These are phyloP conservation scores for Prunus mongolica DNA, from an alignment of 306 rosid species.

Conservation along the genomic window DNA sequence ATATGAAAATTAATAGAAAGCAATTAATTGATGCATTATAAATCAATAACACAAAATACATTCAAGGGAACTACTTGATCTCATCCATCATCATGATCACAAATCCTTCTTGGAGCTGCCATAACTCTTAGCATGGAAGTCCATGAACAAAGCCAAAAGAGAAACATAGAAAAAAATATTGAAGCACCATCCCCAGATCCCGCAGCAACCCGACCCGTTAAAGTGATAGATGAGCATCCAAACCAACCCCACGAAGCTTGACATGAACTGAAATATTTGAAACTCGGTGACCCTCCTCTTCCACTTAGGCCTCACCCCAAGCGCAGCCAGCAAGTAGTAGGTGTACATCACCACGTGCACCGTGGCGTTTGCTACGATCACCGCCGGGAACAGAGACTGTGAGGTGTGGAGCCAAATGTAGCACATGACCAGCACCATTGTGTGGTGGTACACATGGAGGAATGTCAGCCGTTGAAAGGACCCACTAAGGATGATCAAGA, in stretches of 20 bases:
- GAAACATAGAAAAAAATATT: conserved; percentile 69
- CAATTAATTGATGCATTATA: background rate
- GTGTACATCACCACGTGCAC: conserved; percentile 86
- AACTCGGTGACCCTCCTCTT: conserved; percentile 68
- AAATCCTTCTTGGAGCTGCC: conserved; percentile 19
- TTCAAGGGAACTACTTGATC: background rate
- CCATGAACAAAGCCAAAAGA: conserved; percentile 61
- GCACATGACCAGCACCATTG: conserved; percentile 73
- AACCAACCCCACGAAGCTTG: conserved; percentile 65
- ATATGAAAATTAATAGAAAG: background rate
- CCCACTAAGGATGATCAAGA: conserved; percentile 55
- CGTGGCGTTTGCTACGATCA: conserved; percentile 62
- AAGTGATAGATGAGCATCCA: conserved; percentile 62
- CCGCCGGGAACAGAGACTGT: conserved; percentile 79
- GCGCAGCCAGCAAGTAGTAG: conserved; percentile 55
- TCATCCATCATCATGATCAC: background rate
- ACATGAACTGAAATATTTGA: conserved; percentile 75
- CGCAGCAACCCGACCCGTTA: conserved; percentile 58
- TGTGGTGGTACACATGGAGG: conserved; percentile 95
- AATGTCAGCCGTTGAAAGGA: conserved; percentile 61
- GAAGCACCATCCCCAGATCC: conserved; percentile 76
- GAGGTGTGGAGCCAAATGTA: conserved; percentile 64
- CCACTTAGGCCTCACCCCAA: conserved; percentile 72
- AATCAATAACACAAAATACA: background rate
- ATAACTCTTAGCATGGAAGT: conserved; percentile 71